Percentiles rank a stretch among this genome's conserved stretches.
These are phyloP conservation scores for Populus davidiana DNA, from an alignment of 345 rosid genomes.

Conservation along the genomic window DNA sequence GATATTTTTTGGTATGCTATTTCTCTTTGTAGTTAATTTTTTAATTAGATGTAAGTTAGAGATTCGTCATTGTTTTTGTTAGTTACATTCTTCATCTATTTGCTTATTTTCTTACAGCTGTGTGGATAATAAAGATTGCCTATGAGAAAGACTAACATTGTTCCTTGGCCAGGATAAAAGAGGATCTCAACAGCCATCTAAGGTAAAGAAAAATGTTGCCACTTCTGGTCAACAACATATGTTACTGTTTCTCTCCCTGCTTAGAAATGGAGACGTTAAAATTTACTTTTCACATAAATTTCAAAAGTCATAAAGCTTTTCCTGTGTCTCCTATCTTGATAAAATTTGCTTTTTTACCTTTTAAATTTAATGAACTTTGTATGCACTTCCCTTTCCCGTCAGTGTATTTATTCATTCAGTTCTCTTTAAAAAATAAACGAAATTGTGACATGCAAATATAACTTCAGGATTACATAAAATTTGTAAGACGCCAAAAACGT, in stretches of 20 bases:
- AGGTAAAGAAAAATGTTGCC: constrained; percentile 21
- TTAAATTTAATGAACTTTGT: too few species aligned
- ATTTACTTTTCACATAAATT: neutral
- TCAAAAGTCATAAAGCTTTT: neutral
- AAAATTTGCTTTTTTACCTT: too few species aligned
- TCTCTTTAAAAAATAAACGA: neutral
- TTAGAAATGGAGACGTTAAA: neutral
- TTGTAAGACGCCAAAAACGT: constrained; percentile 49
- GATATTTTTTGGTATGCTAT: too few species aligned
- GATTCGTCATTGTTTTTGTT: too few species aligned
- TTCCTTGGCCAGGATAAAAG: constrained; percentile 33
- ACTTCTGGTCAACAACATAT: neutral
- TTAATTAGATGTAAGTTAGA: neutral
- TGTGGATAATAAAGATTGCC: constrained; percentile 1
- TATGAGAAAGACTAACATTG: neutral
- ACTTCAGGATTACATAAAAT: constrained; percentile 43
- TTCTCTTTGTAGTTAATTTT: neutral
- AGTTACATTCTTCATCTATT: too few species aligned
- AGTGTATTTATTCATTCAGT: neutral
- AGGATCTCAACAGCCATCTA: constrained; percentile 37
- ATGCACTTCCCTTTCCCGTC: neutral
- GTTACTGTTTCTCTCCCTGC: neutral
- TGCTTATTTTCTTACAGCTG: neutral
- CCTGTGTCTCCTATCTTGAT: too few species aligned
- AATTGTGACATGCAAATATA: constrained; percentile 20